These are phyloP conservation scores for Taxawa tesnikishii DNA, from an alignment of 2,329 filamentous ascomycete genomes.

Conservation along the genomic window DNA sequence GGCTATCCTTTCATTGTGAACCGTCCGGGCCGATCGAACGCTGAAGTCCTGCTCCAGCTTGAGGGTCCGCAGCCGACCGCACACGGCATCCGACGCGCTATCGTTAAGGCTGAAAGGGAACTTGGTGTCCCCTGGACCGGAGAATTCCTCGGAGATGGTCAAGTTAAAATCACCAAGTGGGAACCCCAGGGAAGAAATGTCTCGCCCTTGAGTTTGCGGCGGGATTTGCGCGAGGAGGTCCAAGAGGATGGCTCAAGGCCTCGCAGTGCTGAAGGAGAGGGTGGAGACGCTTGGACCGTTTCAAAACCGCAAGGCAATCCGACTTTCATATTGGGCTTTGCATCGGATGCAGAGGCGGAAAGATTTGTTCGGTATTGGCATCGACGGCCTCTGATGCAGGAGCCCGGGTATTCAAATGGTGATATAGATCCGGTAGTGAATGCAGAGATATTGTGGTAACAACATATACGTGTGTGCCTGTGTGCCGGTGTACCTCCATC, in stretches of 20 bases:
- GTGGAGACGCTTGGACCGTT: conserved; percentile 20
- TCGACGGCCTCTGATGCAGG: conserved; percentile 32
- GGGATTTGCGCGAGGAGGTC: neutral
- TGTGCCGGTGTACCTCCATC: too few species aligned
- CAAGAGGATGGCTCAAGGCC: neutral
- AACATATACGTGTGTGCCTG: neutral
- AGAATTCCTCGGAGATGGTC: conserved; percentile 12
- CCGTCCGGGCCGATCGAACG: conserved; percentile 15
- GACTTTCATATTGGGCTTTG: conserved; percentile 40
- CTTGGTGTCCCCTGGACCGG: conserved; percentile 15
- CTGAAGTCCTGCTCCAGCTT: conserved; percentile 19
- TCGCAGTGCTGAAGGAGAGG: conserved; percentile 2
- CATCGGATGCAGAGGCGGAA: conserved; percentile 40
- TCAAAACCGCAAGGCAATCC: conserved; percentile 24
- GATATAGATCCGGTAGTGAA: conserved; percentile 28
- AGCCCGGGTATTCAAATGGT: conserved; percentile 4
- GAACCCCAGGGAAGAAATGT: conserved; percentile 8
- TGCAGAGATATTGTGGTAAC: conserved; percentile 37
- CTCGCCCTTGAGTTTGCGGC: neutral
- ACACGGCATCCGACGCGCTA: conserved; percentile 11
- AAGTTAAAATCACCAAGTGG: conserved; percentile 15
- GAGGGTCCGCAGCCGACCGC: conserved; percentile 18
- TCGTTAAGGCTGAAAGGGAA: conserved; percentile 13
- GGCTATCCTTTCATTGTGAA: conserved; percentile 17
- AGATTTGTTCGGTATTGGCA: conserved; percentile 43